Base-by-base conservation (phyloP, 1,284 basidiomycete species). In the Cryptococcus sp. region DNA sequence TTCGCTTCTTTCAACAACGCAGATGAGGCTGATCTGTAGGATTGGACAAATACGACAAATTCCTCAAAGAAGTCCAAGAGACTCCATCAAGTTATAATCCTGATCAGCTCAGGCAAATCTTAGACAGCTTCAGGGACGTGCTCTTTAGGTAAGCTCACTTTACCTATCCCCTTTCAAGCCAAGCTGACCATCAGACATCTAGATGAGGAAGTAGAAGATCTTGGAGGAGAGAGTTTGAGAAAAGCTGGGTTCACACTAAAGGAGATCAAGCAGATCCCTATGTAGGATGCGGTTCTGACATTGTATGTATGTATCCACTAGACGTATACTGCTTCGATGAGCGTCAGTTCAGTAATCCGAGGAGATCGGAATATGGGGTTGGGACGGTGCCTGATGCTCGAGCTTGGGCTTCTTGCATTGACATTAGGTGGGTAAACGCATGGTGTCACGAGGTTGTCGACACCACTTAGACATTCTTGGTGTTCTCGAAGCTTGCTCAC, bases 131-230 rank as follows among this genome's bases (percentile, higher is more conserved):
- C 71, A 73, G 80, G 34, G 81, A 81, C 24, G 81, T 84, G 7
- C 72, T 87, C n/a, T 85, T 85, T 71, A 69, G 54, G 63, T 63
- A 32, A 51, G 62, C 39, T 19, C 11, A 9, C 39, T 10, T 41
- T 10, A 14, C 9, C 34, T n/a, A n/a, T n/a, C 11, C 34, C 34
- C 34, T 10, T n/a, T 41, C 39, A 41, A 13, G 39, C 39, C 39
- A 21, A 19, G 49, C 55, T 55, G 47, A 52, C 39, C 39, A 3
- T 13, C 43, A 63, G 64, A 21, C 85, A 86, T 69, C 76, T 87
- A 4, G 83, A 85, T 60, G 78, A 85, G 64, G 85, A 87, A 76
- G 84, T 83, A 54, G 67, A 76, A 21, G 85, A 87, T 63, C 73
- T 87, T 14, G 75, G 73, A 21, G 81, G 76, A 22, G 80, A 82